Base-by-base conservation (phyloP, 257 asterid genomes). In the Penstemon eatonii region DNA sequence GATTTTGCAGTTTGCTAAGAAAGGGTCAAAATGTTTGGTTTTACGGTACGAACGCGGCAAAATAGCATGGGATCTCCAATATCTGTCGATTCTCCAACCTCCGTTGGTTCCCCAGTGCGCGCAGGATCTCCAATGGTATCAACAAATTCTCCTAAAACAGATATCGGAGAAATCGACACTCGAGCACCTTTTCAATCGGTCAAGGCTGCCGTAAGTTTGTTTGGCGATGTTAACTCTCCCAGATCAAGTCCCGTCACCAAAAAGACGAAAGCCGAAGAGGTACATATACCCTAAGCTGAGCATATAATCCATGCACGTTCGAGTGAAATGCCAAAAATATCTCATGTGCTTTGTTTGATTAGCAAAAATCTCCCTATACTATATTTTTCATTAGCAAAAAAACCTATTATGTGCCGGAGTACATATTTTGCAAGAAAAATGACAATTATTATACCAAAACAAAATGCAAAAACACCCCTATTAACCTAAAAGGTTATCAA, bases 181-280 rank as follows among this genome's bases (percentile, higher is more conserved):
- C 76, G 89, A 5, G 87, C 90, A 1, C 96, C 92, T 0, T 87
- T 92, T 52, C 84, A 83, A 58, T 92, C 98, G 0, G 98, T 92
- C 25, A 87, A 73, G 81, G 98, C 96, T 6, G 96, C 98, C 36
- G 88, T 92, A 1, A 83, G 79, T 75, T 74, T 90, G 52, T 92
- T 92, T 41, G 89, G 87, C 0, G 93, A 88, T 7, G 80, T 74
- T 4, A 85, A 54, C 18, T 70, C 96, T 2, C 84, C 91, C 45
- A 73, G 57, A 45, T 11, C 79, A 5, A 50, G 49, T 12, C 77
- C 87, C 1, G 10, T 66, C 4, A 5, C 66, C 11, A 86, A 73
- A 76, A 84, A 77, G 71, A 65, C 87, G 0, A 81, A 80, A 69
- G 76, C 91, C 5, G 98, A 90, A 39, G 97, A 90, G 96, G 98